These are phyloP conservation scores for Inonotus hispidus DNA, from an alignment of 1,284 basidiomycete species.

Conservation along the genomic window DNA sequence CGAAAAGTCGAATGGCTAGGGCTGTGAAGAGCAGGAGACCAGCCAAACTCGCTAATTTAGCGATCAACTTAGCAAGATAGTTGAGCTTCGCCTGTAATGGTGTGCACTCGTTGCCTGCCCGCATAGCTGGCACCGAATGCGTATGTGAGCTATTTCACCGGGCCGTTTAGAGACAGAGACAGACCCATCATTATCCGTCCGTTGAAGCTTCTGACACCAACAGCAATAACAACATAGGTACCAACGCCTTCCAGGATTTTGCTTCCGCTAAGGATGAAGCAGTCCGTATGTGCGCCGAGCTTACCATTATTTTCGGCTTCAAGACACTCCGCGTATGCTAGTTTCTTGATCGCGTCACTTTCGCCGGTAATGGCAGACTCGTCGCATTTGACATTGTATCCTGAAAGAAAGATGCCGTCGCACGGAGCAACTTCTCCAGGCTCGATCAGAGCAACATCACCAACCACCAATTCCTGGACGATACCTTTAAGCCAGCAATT, in stretches of 20 bases:
- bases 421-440: slow-evolving; percentile 95
- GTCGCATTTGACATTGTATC: slow-evolving; percentile 94
- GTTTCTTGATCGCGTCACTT: slow-evolving; percentile 91
- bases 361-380: slow-evolving; percentile 96
- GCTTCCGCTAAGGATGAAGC: slow-evolving; percentile 90
- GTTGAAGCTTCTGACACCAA: slow-evolving; percentile 54
- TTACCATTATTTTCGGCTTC: slow-evolving; percentile 25
- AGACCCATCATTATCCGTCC: slow-evolving; percentile 86
- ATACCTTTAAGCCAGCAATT: background rate
- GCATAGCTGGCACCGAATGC: slow-evolving; percentile 61
- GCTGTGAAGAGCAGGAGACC: slow-evolving; percentile 82
- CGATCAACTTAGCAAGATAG: slow-evolving; percentile 86
- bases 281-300: slow-evolving; percentile 64
- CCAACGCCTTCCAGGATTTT: slow-evolving; percentile 96
- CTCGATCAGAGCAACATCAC: slow-evolving; percentile 88
- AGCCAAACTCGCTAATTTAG: slow-evolving; percentile 79
- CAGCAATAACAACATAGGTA: slow-evolving; percentile 78
- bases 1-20: slow-evolving; percentile 93
- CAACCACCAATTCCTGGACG: slow-evolving; percentile 80
- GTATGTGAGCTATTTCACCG: slow-evolving; percentile 13
- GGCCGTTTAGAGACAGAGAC: slow-evolving; percentile 25
- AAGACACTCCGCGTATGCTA: slow-evolving; percentile 70
- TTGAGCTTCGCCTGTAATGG: slow-evolving; percentile 70
- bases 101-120: slow-evolving; percentile 78
- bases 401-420: slow-evolving; percentile 89